Evolutionary conservation across 2,329 filamentous ascomycete genomes (phyloP).

Genomic region (Byssoonygena ceratinophila): DNA sequence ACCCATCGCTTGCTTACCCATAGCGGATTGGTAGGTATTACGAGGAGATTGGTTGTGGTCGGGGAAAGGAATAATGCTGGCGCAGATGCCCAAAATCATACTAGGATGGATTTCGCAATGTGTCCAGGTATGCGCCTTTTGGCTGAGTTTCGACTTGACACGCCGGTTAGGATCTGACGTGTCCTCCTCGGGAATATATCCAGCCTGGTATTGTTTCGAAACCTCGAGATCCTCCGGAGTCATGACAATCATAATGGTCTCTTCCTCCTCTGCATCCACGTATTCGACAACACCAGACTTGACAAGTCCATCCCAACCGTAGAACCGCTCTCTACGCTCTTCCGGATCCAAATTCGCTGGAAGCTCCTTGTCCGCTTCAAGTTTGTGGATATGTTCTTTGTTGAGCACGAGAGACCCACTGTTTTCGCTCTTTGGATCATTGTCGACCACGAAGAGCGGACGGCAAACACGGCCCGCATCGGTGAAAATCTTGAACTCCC

Average conservation of each 20-base stretch:
- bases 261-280: conserved; percentile 94
- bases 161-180: conserved; percentile 68
- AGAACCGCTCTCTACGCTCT: conserved; percentile 51
- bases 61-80: conserved; percentile 98
- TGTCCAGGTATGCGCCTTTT: conserved; percentile 82
- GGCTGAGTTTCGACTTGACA: conserved; percentile 78
- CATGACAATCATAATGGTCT: conserved; percentile 99
- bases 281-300: conserved; percentile 84
- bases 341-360: conserved; percentile 50
- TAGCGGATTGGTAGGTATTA: conserved; percentile 98
- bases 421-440: conserved; percentile 62
- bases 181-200: conserved; percentile 52
- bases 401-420: conserved; percentile 69
- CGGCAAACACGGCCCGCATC: conserved; percentile 92
- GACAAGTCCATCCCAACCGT: conserved; percentile 81
- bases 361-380: conserved; percentile 62
- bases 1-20: conserved; percentile 99
- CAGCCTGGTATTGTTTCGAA: conserved; percentile 58
- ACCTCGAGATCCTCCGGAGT: conserved; percentile 86
- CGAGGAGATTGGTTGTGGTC: conserved; percentile 96
- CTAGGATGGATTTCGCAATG: conserved; percentile 99
- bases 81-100: conserved; percentile 97
- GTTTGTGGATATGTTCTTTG: conserved; percentile 66
- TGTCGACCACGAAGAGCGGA: conserved; percentile 87
- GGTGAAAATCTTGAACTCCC: conserved; percentile 97